phyloP scores from a whole-genome alignment of 495 filamentous ascomycete species.

The Corynascus novoguineensis region DNA sequence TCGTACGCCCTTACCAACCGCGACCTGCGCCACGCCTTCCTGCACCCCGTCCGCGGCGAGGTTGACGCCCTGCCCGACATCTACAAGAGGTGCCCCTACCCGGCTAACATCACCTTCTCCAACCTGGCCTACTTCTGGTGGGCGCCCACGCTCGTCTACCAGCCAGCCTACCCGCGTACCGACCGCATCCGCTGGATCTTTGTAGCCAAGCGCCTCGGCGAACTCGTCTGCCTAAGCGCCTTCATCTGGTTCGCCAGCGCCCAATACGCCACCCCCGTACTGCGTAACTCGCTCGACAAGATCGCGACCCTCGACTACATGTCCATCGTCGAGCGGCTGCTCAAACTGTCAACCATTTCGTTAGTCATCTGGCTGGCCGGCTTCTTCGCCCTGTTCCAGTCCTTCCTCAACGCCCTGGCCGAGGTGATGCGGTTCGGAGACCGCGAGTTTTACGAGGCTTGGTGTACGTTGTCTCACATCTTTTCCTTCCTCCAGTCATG shows the following conservation, averaged over 20 bases:
- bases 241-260: constrained; percentile 91
- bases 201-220: constrained; percentile 71
- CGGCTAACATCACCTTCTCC: constrained; percentile 74
- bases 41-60: constrained; percentile 59
- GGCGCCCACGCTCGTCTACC: constrained; percentile 93
- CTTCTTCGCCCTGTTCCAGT: constrained; percentile 95
- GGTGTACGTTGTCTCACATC: constrained; percentile 51
- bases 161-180: constrained; percentile 88
- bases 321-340: constrained; percentile 77
- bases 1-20: constrained; percentile 97
- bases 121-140: constrained; percentile 96
- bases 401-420: constrained; percentile 79
- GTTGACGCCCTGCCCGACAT: constrained; percentile 63
- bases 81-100: constrained; percentile 81
- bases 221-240: constrained; percentile 66
- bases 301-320: constrained; percentile 75
- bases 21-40: constrained; percentile 81
- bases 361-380: constrained; percentile 94
- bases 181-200: constrained; percentile 75
- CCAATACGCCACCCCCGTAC: constrained; percentile 86
- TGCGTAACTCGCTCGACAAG: constrained; percentile 82
- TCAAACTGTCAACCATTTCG: constrained; percentile 92
- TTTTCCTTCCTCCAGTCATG: neutral
- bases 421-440: constrained; percentile 89
- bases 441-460: constrained; percentile 89